These are phyloP conservation scores for Microbotryum intermedium DNA, from an alignment of 1,284 basidiomycete species.

Conservation along the genomic window DNA sequence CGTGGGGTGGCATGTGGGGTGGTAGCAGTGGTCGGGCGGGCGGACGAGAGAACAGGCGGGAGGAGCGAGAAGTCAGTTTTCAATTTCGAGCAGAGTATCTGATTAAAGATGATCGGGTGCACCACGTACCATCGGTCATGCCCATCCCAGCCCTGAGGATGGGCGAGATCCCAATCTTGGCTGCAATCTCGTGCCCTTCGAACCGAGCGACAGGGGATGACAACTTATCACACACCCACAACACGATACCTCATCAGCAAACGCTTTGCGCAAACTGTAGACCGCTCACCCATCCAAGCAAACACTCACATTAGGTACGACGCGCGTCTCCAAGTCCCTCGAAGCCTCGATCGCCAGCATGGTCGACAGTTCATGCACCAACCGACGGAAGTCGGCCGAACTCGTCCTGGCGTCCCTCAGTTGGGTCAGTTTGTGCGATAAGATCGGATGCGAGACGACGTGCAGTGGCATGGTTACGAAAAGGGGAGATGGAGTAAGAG, in stretches of 20 bases:
- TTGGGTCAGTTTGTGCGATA: slow-evolving; percentile 61
- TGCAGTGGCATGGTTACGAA: too few relatives aligned
- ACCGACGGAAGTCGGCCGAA: slow-evolving; percentile 69
- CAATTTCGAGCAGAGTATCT: too few relatives aligned
- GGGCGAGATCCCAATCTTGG: slow-evolving; percentile 74
- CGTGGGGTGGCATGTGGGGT: not conserved
- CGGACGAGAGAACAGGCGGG: not conserved
- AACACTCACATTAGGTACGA: slow-evolving; percentile 58
- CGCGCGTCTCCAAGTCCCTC: slow-evolving; percentile 52
- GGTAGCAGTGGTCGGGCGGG: not conserved
- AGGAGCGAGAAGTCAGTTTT: not conserved
- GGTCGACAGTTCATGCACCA: slow-evolving; percentile 60
- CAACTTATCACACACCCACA: slow-evolving; percentile 8
- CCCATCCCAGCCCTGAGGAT: slow-evolving; percentile 86
- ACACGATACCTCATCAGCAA: not conserved
- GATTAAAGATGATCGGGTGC: not conserved
- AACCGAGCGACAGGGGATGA: slow-evolving; percentile 40
- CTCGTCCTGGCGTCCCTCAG: slow-evolving; percentile 55
- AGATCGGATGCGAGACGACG: slow-evolving; percentile 60
- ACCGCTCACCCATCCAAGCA: too few relatives aligned
- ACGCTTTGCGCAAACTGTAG: too few relatives aligned
- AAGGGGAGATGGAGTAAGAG: too few relatives aligned
- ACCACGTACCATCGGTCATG: slow-evolving; percentile 66
- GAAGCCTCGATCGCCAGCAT: slow-evolving; percentile 68
- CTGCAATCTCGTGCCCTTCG: slow-evolving; percentile 40